Base-by-base conservation (phyloP, 768 basidiomycete species). In the Dentipellis sp. region DNA sequence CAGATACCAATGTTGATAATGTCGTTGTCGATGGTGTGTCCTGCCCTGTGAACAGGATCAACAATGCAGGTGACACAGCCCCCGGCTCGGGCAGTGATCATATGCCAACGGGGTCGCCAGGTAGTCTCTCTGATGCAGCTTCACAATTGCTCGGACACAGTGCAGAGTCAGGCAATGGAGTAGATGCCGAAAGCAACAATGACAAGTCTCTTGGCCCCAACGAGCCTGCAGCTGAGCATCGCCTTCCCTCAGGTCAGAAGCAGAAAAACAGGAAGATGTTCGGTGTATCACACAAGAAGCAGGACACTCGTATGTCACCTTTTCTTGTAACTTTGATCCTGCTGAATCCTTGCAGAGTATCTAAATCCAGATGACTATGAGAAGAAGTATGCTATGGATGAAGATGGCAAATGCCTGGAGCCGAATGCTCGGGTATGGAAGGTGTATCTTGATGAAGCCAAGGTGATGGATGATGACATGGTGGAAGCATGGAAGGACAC, bases 71-170 rank as follows among this genome's bases (percentile, higher is more conserved):
- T 6, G 29, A 29, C 3, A 29, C 29, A 3, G 6, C 29, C 29
- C 6, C 29, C 3, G 29, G 29, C 29, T 3, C 77, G 80, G 58
- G 83, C 83, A 0, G 68, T 62, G 16, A 80, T 60, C 1, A 6
- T 29, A n/a, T n/a, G n/a, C 29, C 3, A 6, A 29, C 6, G 29
- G 29, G 29, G 29, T 29, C 6, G 29, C 29, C 3, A 6, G 29
- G 6, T 29, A 29, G 29, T n/a, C n/a, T n/a, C 29, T 29, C 29
- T 6, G 29, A 29, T 29, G 29, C 29, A 29, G 29, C 29, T 6
- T 29, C 29, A 29, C 29, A 29, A 29, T 29, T 29, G 6, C 29
- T 6, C 6, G 29, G 29, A 29, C 29, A 29, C 6, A 29, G 29
- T 6, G 6, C 29, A 29, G 29, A 29, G 3, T 29, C 29, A 29